Evolutionary conservation across 1,139 yeast species (phyloP), one percentile per base, ranked within the genome.

Genomic region (Candida tropicalis): DNA sequence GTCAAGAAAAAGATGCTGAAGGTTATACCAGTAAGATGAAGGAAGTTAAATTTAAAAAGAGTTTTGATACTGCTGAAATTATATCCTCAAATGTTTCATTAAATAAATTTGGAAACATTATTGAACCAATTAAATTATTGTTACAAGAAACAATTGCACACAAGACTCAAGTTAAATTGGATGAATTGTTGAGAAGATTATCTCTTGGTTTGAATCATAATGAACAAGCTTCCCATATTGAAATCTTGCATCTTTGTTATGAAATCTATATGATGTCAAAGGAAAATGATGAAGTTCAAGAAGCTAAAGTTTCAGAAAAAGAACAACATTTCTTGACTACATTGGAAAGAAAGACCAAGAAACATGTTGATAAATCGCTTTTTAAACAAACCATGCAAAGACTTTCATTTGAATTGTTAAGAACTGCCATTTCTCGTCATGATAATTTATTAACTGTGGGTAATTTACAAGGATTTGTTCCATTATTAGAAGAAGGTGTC

Each of bases 1-100:
- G 97, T 29, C 85, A 85, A 57, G 99, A 93, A 59, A 93, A 95
- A 60, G 99, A 93, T 53, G 91, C 95, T 12, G 97, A 90, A 50
- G 97, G 91, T 22, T 93, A 93, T 58, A 81, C 79, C 41, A 84
- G 89, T 40, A 84, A 84, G 49, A 87, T 90, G 84, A 88, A 87
- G 56, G 99, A 93, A 69, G 95, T 93, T 33, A 90, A 88, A 58
- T 84, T 82, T 54, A 88, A 88, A 57, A 90, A 88, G 65, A 86
- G 97, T 71, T 87, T 72, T 59, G 98, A 93, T 54, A 83, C 95
- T 5, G 95, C 85, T 31, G 96, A 91, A 62, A 68, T 90, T 16
- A 59, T 91, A 38, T 78, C 96, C 0, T 64, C 81, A 6, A 81
- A 83, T 56, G 77, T 91, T 34, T 68, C 78, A n/a, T 68, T 91